phyloP scores from a whole-genome alignment of 208 protist species.

The Acanthamoeba royreba region DNA sequence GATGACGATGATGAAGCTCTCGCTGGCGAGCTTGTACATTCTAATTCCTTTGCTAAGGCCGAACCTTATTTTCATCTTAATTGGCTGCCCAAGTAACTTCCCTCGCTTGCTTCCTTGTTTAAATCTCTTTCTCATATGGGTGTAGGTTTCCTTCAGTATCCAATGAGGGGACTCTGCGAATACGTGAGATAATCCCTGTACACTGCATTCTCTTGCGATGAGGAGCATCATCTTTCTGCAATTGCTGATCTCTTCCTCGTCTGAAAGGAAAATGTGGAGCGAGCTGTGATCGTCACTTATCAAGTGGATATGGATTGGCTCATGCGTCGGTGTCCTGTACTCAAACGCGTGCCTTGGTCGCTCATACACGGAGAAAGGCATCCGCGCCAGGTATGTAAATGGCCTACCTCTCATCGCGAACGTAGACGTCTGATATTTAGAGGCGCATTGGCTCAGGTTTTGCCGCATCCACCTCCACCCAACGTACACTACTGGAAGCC shows the following conservation, averaged over 20 bases:
- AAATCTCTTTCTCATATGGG: not conserved
- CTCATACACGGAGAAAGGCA: not conserved
- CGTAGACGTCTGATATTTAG: not conserved
- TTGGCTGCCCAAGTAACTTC: not conserved
- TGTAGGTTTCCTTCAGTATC: not conserved
- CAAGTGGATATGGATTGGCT: conserved; percentile 1
- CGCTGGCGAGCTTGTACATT: not conserved
- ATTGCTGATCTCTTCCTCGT: not conserved
- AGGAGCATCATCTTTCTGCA: not conserved
- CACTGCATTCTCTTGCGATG: not conserved
- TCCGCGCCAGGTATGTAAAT: not conserved
- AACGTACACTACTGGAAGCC: conserved; percentile 10
- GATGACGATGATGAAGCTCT: not conserved
- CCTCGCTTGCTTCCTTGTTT: not conserved
- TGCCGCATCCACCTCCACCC: not conserved
- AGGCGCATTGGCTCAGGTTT: not conserved
- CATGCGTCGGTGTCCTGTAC: not conserved
- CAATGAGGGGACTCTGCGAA: not conserved
- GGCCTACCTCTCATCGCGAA: not conserved
- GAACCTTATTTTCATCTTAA: not conserved
- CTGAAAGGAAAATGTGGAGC: not conserved
- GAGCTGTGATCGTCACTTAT: not conserved
- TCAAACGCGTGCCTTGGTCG: not conserved
- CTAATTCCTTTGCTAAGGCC: not conserved
- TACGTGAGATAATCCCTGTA: not conserved